These are phyloP conservation scores for Penicillium canescens DNA, from an alignment of 495 filamentous ascomycete species.

Conservation along the genomic window DNA sequence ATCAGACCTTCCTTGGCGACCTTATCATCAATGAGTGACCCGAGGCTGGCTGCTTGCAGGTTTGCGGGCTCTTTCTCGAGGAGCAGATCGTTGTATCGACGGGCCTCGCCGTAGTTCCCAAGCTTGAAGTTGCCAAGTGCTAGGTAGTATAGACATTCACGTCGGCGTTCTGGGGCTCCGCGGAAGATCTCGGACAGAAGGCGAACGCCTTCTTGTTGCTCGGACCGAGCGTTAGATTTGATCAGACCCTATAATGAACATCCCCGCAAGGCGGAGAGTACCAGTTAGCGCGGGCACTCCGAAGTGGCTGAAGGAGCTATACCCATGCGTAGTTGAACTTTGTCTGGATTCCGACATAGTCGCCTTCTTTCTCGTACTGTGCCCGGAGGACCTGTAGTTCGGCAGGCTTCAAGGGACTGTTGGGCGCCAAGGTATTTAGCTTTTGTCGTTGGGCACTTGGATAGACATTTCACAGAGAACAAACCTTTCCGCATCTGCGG, in stretches of 20 bases:
- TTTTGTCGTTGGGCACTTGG: no score
- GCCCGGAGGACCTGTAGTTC: conserved; percentile 88
- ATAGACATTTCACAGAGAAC: conserved; percentile 38
- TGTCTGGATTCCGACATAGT: conserved; percentile 94
- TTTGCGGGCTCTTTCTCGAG: conserved; percentile 88
- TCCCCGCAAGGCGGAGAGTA: conserved; percentile 13
- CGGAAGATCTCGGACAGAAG: conserved; percentile 97
- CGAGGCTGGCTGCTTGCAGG: conserved; percentile 82
- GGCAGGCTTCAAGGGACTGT: conserved; percentile 79
- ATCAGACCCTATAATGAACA: conserved; percentile 73
- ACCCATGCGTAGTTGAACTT: conserved; percentile 99
- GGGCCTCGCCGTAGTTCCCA: conserved; percentile 92
- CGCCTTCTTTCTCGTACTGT: conserved; percentile 95
- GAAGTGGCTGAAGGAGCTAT: conserved; percentile 15
- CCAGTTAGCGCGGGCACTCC: conserved; percentile 11
- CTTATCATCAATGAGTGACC: conserved; percentile 88
- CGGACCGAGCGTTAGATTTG: conserved; percentile 77
- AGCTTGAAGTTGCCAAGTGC: conserved; percentile 97
- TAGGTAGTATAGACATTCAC: conserved; percentile 97
- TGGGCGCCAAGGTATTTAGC: conserved; percentile 11
- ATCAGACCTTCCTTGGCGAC: conserved; percentile 91
- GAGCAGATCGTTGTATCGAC: conserved; percentile 89
- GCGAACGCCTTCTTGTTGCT: conserved; percentile 94
- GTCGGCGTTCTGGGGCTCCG: conserved; percentile 81
- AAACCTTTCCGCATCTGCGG: conserved; percentile 94